Evolutionary conservation across 2,329 filamentous ascomycete species (phyloP), one percentile per base, ranked within the genome.

Genomic region (Trematosphaeria pertusa): DNA sequence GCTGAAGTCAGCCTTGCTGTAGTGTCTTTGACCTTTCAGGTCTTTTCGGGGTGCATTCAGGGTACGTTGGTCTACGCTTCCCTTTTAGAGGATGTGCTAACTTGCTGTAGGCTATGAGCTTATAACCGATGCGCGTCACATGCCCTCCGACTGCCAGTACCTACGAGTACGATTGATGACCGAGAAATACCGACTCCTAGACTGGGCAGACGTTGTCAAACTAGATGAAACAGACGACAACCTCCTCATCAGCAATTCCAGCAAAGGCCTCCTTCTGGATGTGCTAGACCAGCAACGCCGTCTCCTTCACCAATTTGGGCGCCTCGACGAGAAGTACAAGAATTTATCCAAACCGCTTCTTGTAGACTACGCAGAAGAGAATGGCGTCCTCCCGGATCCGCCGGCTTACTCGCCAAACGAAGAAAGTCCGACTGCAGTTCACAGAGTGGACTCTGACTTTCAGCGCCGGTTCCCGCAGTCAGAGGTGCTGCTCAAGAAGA

Each of bases 41-140:
- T 64, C 17, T 72, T 71, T 39, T 64, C 68, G 52, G 69, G 68
- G 65, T 70, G 66, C 53, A 54, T 72, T 17, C 58, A 71, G 56
- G 66, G 66, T 61, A 18, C 15, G 52, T 40, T 17, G 17, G 14
- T 17, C 17, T 3, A 8, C 10, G 41, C 9, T 26, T 15, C 15
- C 30, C 12, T 18, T 24, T 12, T 28, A 10, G 6, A 22, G 47
- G 8, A 51, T 12, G 11, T 14, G 9, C 12, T 17, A 26, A 46
- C 28, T 21, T 18, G 30, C 6, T 7, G 2, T 11, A 67, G 71
- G 70, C 21, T 73, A 73, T 41, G 61, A 73, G 46, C 49, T 74
- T 22, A 67, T 74, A 7, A 54, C 65, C 0, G 71, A 73, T 43
- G 71, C 69, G 7, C 64, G 61, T n/a, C 55, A 61, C 26, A 60